Evolutionary conservation across 768 basidiomycete species (phyloP).

Genomic region (Hygrophoropsis aurantiaca): DNA sequence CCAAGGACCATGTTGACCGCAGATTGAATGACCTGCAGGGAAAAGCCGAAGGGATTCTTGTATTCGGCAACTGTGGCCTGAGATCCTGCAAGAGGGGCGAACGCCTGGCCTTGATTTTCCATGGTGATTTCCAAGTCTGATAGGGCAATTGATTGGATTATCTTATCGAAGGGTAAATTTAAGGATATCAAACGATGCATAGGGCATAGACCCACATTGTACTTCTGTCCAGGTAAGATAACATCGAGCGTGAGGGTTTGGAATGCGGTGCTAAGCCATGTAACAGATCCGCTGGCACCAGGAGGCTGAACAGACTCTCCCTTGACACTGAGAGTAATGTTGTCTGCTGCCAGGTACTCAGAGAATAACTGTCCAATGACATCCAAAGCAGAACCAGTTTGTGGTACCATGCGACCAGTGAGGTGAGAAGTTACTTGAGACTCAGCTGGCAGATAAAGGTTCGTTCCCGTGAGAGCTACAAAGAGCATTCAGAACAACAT

Average conservation of each 20-base stretch:
- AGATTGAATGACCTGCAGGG: conserved; percentile 59
- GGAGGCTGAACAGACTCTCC: conserved; percentile 62
- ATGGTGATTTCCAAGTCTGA: conserved; percentile 57
- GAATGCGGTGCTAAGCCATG: conserved; percentile 72
- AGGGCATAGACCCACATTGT: conserved; percentile 35
- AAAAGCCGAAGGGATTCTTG: conserved; percentile 77
- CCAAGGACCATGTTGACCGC: conserved; percentile 55
- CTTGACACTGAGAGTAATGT: conserved; percentile 57
- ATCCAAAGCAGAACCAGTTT: conserved; percentile 52
- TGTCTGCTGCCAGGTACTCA: conserved; percentile 60
- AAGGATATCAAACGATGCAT: neutral
- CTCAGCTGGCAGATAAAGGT: conserved; percentile 51
- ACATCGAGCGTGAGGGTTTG: conserved; percentile 62
- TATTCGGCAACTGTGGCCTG: conserved; percentile 54
- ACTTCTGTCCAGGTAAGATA: conserved; percentile 59
- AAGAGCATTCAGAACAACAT: neutral
- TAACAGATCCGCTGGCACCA: conserved; percentile 49
- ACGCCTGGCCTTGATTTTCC: conserved; percentile 50
- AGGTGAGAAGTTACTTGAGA: conserved; percentile 51
- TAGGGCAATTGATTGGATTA: conserved; percentile 64
- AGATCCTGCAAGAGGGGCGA: conserved; percentile 60
- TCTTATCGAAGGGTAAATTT: conserved; percentile 25
- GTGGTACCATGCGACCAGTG: conserved; percentile 62
- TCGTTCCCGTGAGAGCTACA: conserved; percentile 51
- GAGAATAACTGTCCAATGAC: conserved; percentile 65